Conservation (phyloP, 768 basidiomycete species). For the Lenzites betulinus region DNA sequence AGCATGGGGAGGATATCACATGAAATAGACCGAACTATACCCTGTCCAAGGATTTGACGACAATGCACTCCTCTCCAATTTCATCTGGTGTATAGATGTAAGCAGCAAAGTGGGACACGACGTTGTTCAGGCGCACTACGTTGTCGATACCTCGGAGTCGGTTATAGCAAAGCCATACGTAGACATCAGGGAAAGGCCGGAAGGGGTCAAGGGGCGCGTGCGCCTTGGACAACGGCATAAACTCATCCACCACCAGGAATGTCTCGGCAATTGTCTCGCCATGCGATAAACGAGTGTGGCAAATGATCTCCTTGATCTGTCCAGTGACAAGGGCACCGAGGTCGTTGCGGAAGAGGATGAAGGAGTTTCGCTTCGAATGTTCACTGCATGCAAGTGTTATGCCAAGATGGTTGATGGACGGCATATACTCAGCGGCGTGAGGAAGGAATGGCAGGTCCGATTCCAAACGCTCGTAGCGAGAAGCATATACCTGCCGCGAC, state of each 20-base stretch:
- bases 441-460: not conserved
- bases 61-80: not conserved
- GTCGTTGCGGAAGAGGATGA: not conserved
- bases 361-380: not conserved
- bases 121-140: not conserved
- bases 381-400: not conserved
- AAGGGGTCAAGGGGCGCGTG: not conserved
- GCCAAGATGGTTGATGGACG: not conserved
- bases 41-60: constrained; percentile 4
- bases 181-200: not conserved
- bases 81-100: not conserved
- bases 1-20: too few relatives aligned
- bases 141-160: not conserved
- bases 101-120: constrained; percentile 9
- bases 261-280: not conserved
- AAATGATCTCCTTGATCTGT: not conserved
- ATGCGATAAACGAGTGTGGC: not conserved
- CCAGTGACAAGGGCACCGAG: not conserved
- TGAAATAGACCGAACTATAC: too few relatives aligned
- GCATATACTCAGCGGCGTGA: not conserved
- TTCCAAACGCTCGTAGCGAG: not conserved
- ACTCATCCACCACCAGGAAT: not conserved
- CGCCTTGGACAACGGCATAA: not conserved
- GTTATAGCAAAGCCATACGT: not conserved
- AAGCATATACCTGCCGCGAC: not conserved